Evolutionary conservation across 2,329 filamentous ascomycete species (phyloP).

Genomic region (Trichoderma polysporum): DNA sequence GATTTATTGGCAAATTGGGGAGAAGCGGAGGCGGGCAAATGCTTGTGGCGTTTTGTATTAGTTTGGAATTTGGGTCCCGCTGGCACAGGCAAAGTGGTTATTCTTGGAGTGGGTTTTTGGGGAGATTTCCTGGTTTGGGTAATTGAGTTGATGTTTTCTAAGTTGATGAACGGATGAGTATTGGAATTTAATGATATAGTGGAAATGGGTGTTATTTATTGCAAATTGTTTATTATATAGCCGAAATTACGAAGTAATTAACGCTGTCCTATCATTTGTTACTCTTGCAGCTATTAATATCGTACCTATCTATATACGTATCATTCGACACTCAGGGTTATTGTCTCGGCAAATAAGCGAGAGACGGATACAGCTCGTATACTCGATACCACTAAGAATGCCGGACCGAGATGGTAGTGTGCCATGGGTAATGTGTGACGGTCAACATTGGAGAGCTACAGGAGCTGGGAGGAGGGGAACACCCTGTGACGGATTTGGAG

Average conservation of each 20-base stretch:
- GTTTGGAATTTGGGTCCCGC: too few species aligned
- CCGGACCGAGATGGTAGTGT: not conserved
- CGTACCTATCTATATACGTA: not conserved
- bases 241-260: not conserved
- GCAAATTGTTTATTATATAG: not conserved
- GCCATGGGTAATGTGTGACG: not conserved
- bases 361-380: not conserved
- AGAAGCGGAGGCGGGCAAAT: too few species aligned
- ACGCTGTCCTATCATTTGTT: not conserved
- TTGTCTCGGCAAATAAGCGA: slow-evolving; percentile 9
- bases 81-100: too few species aligned
- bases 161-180: not conserved
- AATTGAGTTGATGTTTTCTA: too few species aligned
- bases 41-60: too few species aligned
- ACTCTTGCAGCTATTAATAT: not conserved
- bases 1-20: too few species aligned
- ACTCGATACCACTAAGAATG: not conserved
- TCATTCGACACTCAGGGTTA: not conserved
- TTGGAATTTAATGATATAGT: not conserved
- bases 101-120: too few species aligned
- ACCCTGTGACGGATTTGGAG: too few species aligned
- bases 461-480: too few species aligned
- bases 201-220: not conserved
- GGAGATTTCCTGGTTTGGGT: too few species aligned
- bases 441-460: too few species aligned